Conservation (phyloP, 768 basidiomycete genomes). For the Boletus reticuloceps region DNA sequence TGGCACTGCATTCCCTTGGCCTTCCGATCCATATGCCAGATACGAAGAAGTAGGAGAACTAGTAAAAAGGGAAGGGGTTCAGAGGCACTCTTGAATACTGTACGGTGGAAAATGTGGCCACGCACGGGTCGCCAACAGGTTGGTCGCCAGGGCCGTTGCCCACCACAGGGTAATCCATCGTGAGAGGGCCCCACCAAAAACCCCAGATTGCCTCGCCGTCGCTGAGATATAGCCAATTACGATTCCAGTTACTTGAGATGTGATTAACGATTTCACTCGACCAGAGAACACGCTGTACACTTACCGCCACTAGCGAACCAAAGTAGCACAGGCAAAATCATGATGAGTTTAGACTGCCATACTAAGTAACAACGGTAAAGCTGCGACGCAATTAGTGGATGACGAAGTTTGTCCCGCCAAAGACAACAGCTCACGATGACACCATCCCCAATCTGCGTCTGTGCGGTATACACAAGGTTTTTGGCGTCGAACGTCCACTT, state of each 20-base stretch:
- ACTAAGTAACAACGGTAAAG: constrained; percentile 1
- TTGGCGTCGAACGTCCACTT: constrained; percentile 27
- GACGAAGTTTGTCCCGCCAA: background rate
- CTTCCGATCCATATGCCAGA: background rate
- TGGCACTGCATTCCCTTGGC: background rate
- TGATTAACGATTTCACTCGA: background rate
- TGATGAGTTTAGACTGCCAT: background rate
- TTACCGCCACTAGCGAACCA: background rate
- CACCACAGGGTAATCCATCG: background rate
- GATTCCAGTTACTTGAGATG: background rate
- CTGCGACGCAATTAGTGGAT: background rate
- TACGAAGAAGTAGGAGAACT: background rate
- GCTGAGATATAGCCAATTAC: background rate
- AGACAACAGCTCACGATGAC: constrained; percentile 16
- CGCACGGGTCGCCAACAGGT: background rate
- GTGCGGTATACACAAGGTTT: constrained; percentile 11
- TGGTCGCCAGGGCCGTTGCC: background rate
- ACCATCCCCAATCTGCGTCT: constrained; percentile 23
- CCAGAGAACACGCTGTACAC: background rate
- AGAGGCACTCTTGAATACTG: background rate
- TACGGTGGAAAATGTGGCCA: too few relatives aligned
- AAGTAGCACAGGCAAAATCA: background rate
- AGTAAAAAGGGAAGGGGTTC: background rate
- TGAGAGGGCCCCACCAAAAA: background rate
- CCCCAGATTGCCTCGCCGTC: background rate